A percentile compares a stretch with the other conserved stretches of the same genome.
Conservation (phyloP, 2,329 filamentous ascomycete species). For the Rasamsonia emersonii region DNA sequence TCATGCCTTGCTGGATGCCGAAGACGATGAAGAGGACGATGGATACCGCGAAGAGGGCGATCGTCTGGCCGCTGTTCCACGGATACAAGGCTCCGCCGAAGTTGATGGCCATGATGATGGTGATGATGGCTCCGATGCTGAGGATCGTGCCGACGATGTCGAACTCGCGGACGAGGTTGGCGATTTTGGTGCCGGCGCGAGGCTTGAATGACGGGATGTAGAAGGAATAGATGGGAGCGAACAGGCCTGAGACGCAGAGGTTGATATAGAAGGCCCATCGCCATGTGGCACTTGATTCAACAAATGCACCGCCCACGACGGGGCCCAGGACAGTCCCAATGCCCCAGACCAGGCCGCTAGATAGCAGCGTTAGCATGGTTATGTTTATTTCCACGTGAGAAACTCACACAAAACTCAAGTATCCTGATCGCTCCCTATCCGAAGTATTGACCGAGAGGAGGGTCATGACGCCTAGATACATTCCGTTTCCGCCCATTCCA, state of each 20-base stretch:
- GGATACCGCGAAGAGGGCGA: conserved; percentile 41
- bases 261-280: conserved; percentile 43
- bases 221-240: conserved; percentile 36
- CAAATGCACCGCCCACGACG: conserved; percentile 29
- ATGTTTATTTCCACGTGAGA: conserved; percentile 15
- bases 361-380: conserved; percentile 17
- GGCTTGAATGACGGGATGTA: conserved; percentile 24
- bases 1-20: conserved; percentile 33
- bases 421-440: no score
- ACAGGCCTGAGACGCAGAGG: conserved; percentile 37
- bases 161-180: conserved; percentile 21
- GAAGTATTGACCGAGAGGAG: background rate
- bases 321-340: conserved; percentile 27
- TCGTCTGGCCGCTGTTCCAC: conserved; percentile 39
- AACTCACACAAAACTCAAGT: conserved; percentile 14
- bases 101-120: conserved; percentile 40
- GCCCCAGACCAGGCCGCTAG: conserved; percentile 24
- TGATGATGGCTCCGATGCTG: conserved; percentile 29
- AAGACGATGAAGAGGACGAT: conserved; percentile 39
- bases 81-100: conserved; percentile 42
- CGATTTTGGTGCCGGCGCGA: conserved; percentile 13
- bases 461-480: conserved; percentile 20
- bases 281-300: conserved; percentile 18
- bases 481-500: conserved; percentile 24
- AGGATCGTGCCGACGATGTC: conserved; percentile 40